Evolutionary conservation across 176 grass and related monocot species (phyloP).

Genomic region (Zoysia pacifica): DNA sequence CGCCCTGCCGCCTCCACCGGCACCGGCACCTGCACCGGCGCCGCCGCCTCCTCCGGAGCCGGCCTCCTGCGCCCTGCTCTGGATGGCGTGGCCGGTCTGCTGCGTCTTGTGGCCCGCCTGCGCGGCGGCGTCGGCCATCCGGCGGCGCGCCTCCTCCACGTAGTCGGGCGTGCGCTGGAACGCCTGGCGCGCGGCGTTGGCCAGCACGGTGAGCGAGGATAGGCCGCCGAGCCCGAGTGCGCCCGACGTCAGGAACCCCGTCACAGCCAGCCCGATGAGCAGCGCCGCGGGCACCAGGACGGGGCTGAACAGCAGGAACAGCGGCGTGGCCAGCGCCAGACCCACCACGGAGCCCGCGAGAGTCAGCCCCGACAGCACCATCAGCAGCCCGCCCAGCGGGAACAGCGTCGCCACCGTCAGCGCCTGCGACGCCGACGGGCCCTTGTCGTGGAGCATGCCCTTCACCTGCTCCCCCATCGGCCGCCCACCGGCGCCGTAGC

Average conservation of each 20-base stretch:
- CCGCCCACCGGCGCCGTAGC: conserved; percentile 10
- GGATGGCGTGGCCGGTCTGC: conserved; percentile 54
- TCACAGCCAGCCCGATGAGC: conserved; percentile 64
- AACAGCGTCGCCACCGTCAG: conserved; percentile 85
- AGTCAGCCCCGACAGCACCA: conserved; percentile 65
- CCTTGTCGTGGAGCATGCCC: conserved; percentile 61
- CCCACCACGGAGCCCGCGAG: conserved; percentile 67
- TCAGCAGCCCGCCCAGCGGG: conserved; percentile 71
- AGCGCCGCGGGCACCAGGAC: conserved; percentile 78
- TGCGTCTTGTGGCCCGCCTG: conserved; percentile 59
- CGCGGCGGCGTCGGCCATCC: conserved; percentile 68
- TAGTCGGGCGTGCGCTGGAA: conserved; percentile 61
- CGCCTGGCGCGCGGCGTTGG: conserved; percentile 50
- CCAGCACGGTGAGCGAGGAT: conserved; percentile 58
- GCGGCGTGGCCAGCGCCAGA: conserved; percentile 58
- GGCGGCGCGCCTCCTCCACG: conserved; percentile 58
- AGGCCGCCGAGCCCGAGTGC: conserved; percentile 72
- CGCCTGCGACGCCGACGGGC: conserved; percentile 71
- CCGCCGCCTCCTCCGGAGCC: neutral
- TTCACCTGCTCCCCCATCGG: conserved; percentile 48
- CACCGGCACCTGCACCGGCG: neutral
- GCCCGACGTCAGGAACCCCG: conserved; percentile 78
- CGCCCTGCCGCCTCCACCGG: conserved; percentile 3
- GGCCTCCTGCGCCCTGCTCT: conserved; percentile 60
- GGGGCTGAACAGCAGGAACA: conserved; percentile 92